A percentile compares a stretch with the other conserved stretches of the same genome.
These are phyloP conservation scores for Yarrowia sp. DNA, from an alignment of 805 yeast species.

Conservation along the genomic window DNA sequence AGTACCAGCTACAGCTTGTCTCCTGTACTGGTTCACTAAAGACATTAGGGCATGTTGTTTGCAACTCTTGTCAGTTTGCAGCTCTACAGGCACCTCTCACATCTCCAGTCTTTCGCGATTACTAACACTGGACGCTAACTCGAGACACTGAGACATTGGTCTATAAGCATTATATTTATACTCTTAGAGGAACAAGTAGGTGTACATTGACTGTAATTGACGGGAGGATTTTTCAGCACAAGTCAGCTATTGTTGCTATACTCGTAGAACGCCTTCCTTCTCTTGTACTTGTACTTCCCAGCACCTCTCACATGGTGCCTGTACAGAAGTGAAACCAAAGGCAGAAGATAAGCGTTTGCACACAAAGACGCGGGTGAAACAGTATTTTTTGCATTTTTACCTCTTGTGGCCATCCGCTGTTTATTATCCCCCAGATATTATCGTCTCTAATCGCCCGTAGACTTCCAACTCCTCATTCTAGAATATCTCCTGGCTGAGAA, in stretches of 20 bases:
- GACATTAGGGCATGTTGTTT: too few relatives aligned
- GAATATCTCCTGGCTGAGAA: conserved; percentile 1
- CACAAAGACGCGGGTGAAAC: neutral
- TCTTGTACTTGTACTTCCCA: neutral
- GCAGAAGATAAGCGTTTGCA: neutral
- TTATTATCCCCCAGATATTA: neutral
- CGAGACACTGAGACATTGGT: neutral
- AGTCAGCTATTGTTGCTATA: too few relatives aligned
- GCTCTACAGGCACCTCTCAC: too few relatives aligned
- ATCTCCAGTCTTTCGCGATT: too few relatives aligned
- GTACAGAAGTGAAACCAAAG: conserved; percentile 1
- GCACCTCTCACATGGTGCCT: neutral
- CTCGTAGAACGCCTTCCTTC: too few relatives aligned
- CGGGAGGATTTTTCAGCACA: neutral
- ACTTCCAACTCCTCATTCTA: neutral
- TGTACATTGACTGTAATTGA: neutral
- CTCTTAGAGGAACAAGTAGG: neutral
- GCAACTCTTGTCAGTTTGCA: too few relatives aligned
- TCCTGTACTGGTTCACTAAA: too few relatives aligned
- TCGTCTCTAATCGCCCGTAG: neutral
- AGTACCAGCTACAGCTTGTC: too few relatives aligned
- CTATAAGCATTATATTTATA: conserved; percentile 9
- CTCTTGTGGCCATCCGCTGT: neutral
- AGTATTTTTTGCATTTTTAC: too few relatives aligned
- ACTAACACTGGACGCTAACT: neutral